Conservation (phyloP, 2,329 filamentous ascomycete species). For the Penicillium sp. region DNA sequence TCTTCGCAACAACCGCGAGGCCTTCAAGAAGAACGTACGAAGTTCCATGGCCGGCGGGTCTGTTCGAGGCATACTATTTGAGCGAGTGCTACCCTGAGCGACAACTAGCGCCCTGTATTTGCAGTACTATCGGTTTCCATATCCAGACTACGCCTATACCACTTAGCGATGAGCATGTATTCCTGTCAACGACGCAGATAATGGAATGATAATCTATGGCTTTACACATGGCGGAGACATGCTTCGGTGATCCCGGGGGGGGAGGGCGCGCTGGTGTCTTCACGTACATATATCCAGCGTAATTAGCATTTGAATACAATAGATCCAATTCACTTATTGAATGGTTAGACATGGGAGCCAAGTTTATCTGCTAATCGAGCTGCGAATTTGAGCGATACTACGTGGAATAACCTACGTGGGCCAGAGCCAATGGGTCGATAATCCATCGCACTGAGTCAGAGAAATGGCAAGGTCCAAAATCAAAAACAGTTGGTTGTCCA, state of each 20-base stretch:
- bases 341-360: background rate
- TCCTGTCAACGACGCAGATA: conserved; percentile 3
- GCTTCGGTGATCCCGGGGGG: background rate
- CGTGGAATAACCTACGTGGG: background rate
- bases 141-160: background rate
- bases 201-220: conserved; percentile 17
- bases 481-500: conserved; percentile 23
- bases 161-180: background rate
- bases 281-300: conserved; percentile 30
- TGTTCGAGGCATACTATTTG: conserved; percentile 71
- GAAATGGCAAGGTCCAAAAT: conserved; percentile 10
- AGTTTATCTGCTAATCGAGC: background rate
- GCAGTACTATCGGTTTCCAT: background rate
- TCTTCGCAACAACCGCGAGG: conserved; percentile 77
- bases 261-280: conserved; percentile 17
- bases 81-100: conserved; percentile 69
- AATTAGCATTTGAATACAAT: conserved; percentile 39
- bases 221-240: conserved; percentile 11
- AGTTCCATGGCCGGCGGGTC: conserved; percentile 76
- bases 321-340: conserved; percentile 13
- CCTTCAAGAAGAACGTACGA: conserved; percentile 88
- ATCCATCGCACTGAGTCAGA: background rate
- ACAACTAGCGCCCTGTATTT: background rate
- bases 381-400: background rate
- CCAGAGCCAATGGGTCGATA: background rate